phyloP scores from a whole-genome alignment of 129 eudicot species.

The Pittosporum tobira region DNA sequence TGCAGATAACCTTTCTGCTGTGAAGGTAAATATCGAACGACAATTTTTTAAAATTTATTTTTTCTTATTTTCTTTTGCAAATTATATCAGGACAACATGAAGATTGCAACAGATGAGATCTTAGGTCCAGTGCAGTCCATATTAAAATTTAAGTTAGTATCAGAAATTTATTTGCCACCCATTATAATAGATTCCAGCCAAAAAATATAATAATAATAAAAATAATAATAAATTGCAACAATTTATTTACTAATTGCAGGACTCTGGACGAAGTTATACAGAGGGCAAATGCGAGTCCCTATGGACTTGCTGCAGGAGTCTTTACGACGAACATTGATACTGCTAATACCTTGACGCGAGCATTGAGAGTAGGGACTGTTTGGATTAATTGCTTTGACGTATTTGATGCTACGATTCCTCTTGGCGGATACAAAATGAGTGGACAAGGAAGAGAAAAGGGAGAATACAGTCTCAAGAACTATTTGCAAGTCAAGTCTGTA shows the following conservation, averaged over 20 bases:
- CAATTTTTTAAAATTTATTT: no score
- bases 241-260: slow-evolving; percentile 15
- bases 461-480: slow-evolving; percentile 42
- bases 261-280: slow-evolving; percentile 45
- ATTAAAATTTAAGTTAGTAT: slow-evolving; percentile 46
- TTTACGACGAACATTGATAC: slow-evolving; percentile 55
- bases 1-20: not conserved
- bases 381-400: slow-evolving; percentile 56
- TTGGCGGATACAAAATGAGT: slow-evolving; percentile 72
- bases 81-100: slow-evolving; percentile 45
- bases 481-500: slow-evolving; percentile 71
- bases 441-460: slow-evolving; percentile 70
- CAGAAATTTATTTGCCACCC: not conserved
- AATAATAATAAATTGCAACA: no score
- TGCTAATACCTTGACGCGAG: slow-evolving; percentile 53
- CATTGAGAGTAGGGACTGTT: slow-evolving; percentile 53
- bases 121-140: slow-evolving; percentile 74
- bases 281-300: slow-evolving; percentile 36
- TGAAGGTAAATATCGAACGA: not conserved
- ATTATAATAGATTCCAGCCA: not conserved
- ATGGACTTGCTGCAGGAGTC: slow-evolving; percentile 65
- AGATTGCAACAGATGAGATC: slow-evolving; percentile 56
- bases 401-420: slow-evolving; percentile 60
- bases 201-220: not conserved
- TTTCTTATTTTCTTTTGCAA: not conserved